These are phyloP conservation scores for Colletotrichum sansevieriae DNA, from an alignment of 2,329 filamentous ascomycete genomes.

Conservation along the genomic window DNA sequence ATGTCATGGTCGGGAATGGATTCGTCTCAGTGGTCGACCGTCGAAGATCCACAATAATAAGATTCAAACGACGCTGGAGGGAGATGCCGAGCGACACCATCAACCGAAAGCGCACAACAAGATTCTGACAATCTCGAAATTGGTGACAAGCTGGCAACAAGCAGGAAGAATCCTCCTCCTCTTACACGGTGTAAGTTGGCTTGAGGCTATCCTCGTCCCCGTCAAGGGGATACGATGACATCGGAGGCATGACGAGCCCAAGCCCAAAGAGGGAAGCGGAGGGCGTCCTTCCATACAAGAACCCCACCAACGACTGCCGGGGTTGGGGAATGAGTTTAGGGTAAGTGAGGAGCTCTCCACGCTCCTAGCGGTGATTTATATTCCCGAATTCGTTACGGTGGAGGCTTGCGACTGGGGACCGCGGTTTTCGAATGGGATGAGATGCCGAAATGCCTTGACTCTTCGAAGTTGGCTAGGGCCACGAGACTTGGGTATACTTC, in stretches of 20 bases:
- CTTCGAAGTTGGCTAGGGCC: too few relatives aligned
- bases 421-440: constrained; percentile 20
- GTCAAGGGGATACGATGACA: constrained; percentile 1
- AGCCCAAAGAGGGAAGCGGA: constrained; percentile 26
- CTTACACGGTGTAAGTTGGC: background rate
- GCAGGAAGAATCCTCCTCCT: background rate
- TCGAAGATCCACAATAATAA: background rate
- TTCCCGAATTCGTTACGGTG: constrained; percentile 8
- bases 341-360: constrained; percentile 20
- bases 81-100: constrained; percentile 26
- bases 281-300: constrained; percentile 23
- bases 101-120: background rate
- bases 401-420: constrained; percentile 4
- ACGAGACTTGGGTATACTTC: too few relatives aligned
- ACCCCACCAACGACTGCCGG: constrained; percentile 28
- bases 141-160: background rate
- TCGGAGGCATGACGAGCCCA: constrained; percentile 11
- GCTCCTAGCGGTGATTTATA: constrained; percentile 33
- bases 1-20: constrained; percentile 19
- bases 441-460: constrained; percentile 13
- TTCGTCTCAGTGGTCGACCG: constrained; percentile 4
- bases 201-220: constrained; percentile 17
- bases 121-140: background rate
- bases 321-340: constrained; percentile 22
- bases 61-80: constrained; percentile 1